Base-by-base conservation (phyloP, 768 basidiomycete genomes). In the Termitomyces sp. region DNA sequence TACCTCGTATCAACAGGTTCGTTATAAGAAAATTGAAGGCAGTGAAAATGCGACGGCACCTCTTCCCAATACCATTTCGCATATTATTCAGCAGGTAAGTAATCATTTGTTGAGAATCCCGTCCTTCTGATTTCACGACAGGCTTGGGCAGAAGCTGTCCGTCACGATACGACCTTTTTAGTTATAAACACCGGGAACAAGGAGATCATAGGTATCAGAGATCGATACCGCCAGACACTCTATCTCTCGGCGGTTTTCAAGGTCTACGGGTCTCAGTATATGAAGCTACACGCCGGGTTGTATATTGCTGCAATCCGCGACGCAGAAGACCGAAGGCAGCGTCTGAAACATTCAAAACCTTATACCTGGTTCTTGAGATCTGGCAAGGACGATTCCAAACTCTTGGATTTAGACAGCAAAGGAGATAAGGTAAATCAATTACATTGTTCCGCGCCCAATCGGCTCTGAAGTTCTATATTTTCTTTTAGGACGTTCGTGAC, bases 141-240 rank as follows among this genome's bases (percentile, higher is more conserved):
- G 63, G 48, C 49, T 3, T 66, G 66, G 66, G 33, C 63, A 22
- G 58, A 65, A 37, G 62, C 59, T 18, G 63, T 64, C 2, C 55
- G 41, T 6, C 31, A 61, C 20, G 63, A 67, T 46, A 41, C 37
- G 16, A 67, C 66, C n/a, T 64, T 66, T 34, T 20, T 67, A 0
- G 39, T 62, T 41, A 60, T 67, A 16, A 45, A 64, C n/a, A 41
- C 65, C 1, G 65, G 65, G 7, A 65, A 63, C 15, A 31, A 33
- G 7, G 66, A 67, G 30, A 46, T 65, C 18, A 62, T 67, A 44
- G 48, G 55, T 20, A 66, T 62, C 7, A 41, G 65, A 12, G 45
- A 64, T 57, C 56, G 65, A 9, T 13, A 31, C 5, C 37, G 13
- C 1, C 54, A 62, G 37, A 62, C 59, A 6, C 55, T 64, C 6